Base-by-base conservation (phyloP, 257 asterid species). In the Perilla frutescens region DNA sequence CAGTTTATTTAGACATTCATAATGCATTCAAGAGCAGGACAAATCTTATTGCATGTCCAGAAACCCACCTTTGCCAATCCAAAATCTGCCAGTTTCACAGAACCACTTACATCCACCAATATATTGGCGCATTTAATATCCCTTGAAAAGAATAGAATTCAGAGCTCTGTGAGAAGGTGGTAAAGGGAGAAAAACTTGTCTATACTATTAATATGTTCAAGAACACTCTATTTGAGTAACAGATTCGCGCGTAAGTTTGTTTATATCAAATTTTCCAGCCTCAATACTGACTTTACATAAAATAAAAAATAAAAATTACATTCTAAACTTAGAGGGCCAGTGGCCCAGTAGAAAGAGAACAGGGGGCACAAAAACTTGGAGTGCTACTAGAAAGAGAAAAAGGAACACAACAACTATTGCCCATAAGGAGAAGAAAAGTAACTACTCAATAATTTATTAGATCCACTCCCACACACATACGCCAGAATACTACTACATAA, bases 41-140 rank as follows among this genome's bases (percentile, higher is more conserved):
- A 66, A 43, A 72, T 62, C 13, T 40, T 60, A 63, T 31, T 12
- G 43, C 48, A 2, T 34, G 54, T 10, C 56, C 40, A 61, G 39
- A 71, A 66, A 54, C 73, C 41, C 66, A 87, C 92, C 90, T 87
- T 87, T 40, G 92, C 92, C 85, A 87, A 78, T 54, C 92, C 92
- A 74, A 87, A 87, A 81, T 87, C 92, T 2, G 92, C 85, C 78
- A 87, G 85, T 76, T 87, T 87, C 74, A 87, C 92, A 43, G 87
- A 85, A 43, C 92, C 92, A 68, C 77, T 85, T 36, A 72, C 90
- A 76, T 85, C 88, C 80, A 87, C 92, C 83, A 87, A 80, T 77
- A 87, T 85, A 78, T 87, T 87, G 75, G 92, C 92, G 49, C 92
- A 87, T 80, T 87, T 87, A 73, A 87, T 85, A 78, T 87, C 92